phyloP scores from a whole-genome alignment of 306 rosid species.

The Castanea sativa region DNA sequence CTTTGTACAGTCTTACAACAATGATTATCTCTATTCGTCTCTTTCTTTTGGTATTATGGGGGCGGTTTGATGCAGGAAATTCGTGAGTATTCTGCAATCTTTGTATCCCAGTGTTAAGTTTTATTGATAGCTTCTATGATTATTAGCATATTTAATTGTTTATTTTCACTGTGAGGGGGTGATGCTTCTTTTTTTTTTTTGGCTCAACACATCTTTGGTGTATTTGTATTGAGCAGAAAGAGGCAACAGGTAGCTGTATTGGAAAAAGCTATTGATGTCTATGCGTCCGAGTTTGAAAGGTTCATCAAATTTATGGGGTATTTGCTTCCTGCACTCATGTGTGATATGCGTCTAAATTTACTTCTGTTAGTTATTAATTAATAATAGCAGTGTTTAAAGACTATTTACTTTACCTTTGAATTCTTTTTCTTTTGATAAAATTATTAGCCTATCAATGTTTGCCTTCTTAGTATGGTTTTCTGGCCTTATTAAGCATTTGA shows the following conservation, averaged over 20 bases:
- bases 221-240: constrained; percentile 44
- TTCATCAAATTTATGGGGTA: constrained; percentile 79
- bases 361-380: background rate
- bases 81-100: constrained; percentile 53
- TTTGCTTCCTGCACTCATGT: constrained; percentile 15
- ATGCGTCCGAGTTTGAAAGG: constrained; percentile 72
- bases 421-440: background rate
- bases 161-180: background rate
- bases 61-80: constrained; percentile 55
- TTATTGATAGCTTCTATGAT: constrained; percentile 1
- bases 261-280: constrained; percentile 78
- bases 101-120: constrained; percentile 9
- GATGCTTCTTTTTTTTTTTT: background rate
- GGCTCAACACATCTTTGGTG: constrained; percentile 13
- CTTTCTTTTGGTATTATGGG: constrained; percentile 65
- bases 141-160: background rate
- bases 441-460: background rate
- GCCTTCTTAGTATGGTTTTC: background rate
- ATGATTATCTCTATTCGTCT: constrained; percentile 68
- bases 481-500: background rate
- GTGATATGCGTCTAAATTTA: background rate
- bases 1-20: constrained; percentile 73
- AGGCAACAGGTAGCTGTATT: constrained; percentile 51
- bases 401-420: background rate
- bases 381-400: background rate